Conservation (phyloP, 768 basidiomycete genomes). For the Crassisporium funariophilum region DNA sequence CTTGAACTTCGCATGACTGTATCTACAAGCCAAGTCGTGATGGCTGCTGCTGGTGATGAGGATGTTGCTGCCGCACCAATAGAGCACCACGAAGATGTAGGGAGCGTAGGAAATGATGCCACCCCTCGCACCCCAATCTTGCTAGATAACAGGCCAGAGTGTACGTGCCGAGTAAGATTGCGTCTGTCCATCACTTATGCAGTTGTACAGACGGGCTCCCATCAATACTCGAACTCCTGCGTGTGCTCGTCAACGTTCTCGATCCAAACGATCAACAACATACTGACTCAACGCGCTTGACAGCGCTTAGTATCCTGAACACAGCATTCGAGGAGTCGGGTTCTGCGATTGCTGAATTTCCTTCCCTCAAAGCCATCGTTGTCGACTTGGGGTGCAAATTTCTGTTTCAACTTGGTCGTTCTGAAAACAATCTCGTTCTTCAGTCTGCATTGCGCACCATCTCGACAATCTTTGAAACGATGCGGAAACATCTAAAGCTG, state of each 20-base stretch:
- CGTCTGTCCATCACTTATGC: not conserved
- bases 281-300: conserved; percentile 92
- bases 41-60: conserved; percentile 20
- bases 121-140: conserved; percentile 26
- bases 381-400: conserved; percentile 93
- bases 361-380: conserved; percentile 75
- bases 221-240: conserved; percentile 88
- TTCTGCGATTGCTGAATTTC: conserved; percentile 69
- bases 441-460: conserved; percentile 83
- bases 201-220: conserved; percentile 75
- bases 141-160: conserved; percentile 39
- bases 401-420: conserved; percentile 94
- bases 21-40: conserved; percentile 35
- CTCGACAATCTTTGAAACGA: conserved; percentile 85
- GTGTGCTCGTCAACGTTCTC: conserved; percentile 92
- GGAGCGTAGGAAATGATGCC: conserved; percentile 13
- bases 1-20: conserved; percentile 67
- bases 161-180: conserved; percentile 37
- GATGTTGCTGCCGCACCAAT: conserved; percentile 13
- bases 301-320: conserved; percentile 86
- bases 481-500: conserved; percentile 83
- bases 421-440: conserved; percentile 80
- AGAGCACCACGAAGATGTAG: conserved; percentile 12
- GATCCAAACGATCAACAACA: conserved; percentile 95
- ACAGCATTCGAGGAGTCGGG: conserved; percentile 87